Evolutionary conservation across 2,329 filamentous ascomycete genomes (phyloP).

Genomic region (Aspergillus terreus): DNA sequence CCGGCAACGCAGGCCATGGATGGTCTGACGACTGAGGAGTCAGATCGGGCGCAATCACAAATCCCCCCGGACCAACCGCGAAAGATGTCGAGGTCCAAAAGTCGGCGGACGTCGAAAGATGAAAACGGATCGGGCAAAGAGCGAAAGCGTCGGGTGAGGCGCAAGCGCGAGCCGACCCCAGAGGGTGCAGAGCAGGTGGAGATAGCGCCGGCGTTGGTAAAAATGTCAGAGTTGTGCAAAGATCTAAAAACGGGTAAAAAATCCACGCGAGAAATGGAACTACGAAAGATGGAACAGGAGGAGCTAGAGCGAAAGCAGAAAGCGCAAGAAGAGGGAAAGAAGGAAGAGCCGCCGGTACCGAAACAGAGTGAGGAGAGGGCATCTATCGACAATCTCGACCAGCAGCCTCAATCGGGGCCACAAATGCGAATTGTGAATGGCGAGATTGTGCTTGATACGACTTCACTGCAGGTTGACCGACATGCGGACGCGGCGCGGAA

Average conservation of each 20-base stretch:
- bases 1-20: conserved; percentile 23
- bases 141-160: conserved; percentile 26
- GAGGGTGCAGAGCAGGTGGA: conserved; percentile 46
- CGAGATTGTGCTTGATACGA: conserved; percentile 52
- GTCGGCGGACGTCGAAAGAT: conserved; percentile 23
- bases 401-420: conserved; percentile 37
- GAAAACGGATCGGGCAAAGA: conserved; percentile 19
- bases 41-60: conserved; percentile 16
- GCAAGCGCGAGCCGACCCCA: conserved; percentile 41
- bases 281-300: conserved; percentile 55
- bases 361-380: conserved; percentile 27
- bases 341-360: conserved; percentile 15
- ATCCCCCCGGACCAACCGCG: conserved; percentile 20
- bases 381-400: conserved; percentile 15
- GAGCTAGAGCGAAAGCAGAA: conserved; percentile 47
- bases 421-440: conserved; percentile 56
- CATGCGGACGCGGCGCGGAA: conserved; percentile 50
- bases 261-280: conserved; percentile 54
- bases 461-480: conserved; percentile 53
- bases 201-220: conserved; percentile 53
- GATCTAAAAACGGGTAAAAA: conserved; percentile 53
- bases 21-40: conserved; percentile 18
- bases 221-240: conserved; percentile 57
- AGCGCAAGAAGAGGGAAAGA: conserved; percentile 32
- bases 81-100: conserved; percentile 19